Conservation (phyloP, 2,329 filamentous ascomycete genomes). For the Colletotrichum horii region DNA sequence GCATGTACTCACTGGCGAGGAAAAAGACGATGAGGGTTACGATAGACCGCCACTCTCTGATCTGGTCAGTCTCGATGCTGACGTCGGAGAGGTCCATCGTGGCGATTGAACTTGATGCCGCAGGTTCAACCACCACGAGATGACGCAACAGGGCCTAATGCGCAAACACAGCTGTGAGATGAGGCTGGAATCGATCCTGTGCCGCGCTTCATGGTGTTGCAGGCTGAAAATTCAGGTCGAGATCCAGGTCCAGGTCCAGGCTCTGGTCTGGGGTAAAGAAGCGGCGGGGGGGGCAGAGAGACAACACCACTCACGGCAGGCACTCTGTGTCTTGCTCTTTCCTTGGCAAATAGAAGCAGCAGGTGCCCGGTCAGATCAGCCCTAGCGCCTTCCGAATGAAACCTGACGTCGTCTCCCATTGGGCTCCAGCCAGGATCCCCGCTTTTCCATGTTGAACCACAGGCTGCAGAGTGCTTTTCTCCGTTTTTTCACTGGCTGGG, state of each 20-base stretch:
- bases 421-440: background rate
- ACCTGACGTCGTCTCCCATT: background rate
- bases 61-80: slow-evolving; percentile 54
- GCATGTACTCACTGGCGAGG: slow-evolving; percentile 67
- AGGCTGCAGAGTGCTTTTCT: background rate
- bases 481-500: background rate
- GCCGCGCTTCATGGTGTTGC: background rate
- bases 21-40: slow-evolving; percentile 73
- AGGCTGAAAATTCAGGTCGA: background rate
- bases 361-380: background rate
- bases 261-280: background rate
- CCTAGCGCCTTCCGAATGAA: background rate
- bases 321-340: background rate
- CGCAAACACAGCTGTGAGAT: background rate
- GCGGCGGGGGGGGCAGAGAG: background rate
- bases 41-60: slow-evolving; percentile 72
- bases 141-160: background rate
- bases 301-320: background rate
- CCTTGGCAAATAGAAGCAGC: background rate
- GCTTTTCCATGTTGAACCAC: background rate
- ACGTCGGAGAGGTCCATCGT: slow-evolving; percentile 26
- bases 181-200: background rate
- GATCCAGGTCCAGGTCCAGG: background rate
- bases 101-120: background rate
- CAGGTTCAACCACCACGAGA: background rate